Percentiles rank a stretch among this genome's conserved stretches.
phyloP scores from a whole-genome alignment of 495 filamentous ascomycete genomes.

The Xylaria flabelliformis region DNA sequence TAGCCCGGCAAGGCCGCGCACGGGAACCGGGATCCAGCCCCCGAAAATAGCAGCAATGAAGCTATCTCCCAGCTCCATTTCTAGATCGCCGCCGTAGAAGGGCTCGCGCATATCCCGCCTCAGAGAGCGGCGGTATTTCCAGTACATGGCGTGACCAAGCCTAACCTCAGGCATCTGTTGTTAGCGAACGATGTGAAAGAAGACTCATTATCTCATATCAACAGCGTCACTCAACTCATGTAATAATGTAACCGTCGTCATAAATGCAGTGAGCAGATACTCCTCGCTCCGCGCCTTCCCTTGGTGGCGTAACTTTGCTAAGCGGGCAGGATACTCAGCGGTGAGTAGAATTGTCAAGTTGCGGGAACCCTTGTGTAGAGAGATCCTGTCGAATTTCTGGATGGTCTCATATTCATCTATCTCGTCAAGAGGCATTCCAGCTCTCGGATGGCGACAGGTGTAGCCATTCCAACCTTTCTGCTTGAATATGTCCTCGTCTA shows the following conservation, averaged over 20 bases:
- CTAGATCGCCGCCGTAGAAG: conserved; percentile 47
- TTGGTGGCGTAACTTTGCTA: conserved; percentile 36
- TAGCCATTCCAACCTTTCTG: conserved; percentile 47
- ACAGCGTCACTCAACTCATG: conserved; percentile 43
- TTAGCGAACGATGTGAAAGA: conserved; percentile 20
- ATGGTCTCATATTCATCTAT: conserved; percentile 42
- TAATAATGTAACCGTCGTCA: conserved; percentile 47
- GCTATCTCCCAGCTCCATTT: conserved; percentile 52
- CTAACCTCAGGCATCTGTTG: conserved; percentile 28
- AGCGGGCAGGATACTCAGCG: conserved; percentile 41
- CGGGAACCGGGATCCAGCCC: conserved; percentile 47
- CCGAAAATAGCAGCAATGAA: conserved; percentile 48
- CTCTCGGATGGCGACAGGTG: conserved; percentile 45
- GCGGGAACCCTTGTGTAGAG: conserved; percentile 23
- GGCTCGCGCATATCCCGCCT: conserved; percentile 45
- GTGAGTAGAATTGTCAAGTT: conserved; percentile 42
- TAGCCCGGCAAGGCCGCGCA: conserved; percentile 26
- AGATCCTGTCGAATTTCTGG: conserved; percentile 34
- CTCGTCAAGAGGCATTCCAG: conserved; percentile 30
- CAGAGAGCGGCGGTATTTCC: conserved; percentile 45
- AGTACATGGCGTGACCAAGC: conserved; percentile 49
- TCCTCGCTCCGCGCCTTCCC: conserved; percentile 44
- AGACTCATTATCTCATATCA: not conserved
- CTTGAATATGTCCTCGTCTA: conserved; percentile 43
- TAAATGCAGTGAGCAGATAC: conserved; percentile 48